These are phyloP conservation scores for Penicillium soppii DNA, from an alignment of 495 filamentous ascomycete species.

Conservation along the genomic window DNA sequence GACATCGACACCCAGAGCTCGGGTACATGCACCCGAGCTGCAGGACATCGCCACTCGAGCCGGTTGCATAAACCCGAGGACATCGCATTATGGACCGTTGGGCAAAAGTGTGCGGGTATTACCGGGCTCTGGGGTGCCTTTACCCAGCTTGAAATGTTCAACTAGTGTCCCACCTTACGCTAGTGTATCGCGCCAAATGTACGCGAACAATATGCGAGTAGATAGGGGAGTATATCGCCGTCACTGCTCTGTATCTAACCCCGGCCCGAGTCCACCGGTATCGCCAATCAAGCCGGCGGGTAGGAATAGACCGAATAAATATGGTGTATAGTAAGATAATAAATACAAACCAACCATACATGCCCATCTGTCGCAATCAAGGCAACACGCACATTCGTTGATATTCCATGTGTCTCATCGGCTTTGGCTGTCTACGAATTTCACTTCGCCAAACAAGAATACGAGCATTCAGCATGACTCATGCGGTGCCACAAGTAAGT, in stretches of 20 bases:
- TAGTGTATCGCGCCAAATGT: too few relatives aligned
- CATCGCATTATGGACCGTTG: not conserved
- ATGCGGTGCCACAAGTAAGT: not conserved
- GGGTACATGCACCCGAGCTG: not conserved
- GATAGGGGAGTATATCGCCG: not conserved
- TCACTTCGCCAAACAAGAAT: not conserved
- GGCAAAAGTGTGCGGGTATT: too few relatives aligned
- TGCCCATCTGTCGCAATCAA: not conserved
- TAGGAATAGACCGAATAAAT: not conserved
- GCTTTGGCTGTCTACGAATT: not conserved
- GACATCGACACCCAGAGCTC: not conserved
- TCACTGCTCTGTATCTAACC: not conserved
- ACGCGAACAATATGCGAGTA: too few relatives aligned
- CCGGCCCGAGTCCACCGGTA: not conserved
- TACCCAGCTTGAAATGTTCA: not conserved
- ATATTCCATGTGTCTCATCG: not conserved
- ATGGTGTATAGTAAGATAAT: not conserved
- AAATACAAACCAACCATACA: not conserved
- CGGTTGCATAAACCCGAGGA: too few relatives aligned
- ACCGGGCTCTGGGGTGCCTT: too few relatives aligned
- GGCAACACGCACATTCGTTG: not conserved
- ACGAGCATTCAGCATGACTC: not conserved
- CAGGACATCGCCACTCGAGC: too few relatives aligned
- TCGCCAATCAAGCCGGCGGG: not conserved
- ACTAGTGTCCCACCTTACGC: not conserved